These are phyloP conservation scores for Cladosporium phlei DNA, from an alignment of 2,329 filamentous ascomycete genomes.

Conservation along the genomic window DNA sequence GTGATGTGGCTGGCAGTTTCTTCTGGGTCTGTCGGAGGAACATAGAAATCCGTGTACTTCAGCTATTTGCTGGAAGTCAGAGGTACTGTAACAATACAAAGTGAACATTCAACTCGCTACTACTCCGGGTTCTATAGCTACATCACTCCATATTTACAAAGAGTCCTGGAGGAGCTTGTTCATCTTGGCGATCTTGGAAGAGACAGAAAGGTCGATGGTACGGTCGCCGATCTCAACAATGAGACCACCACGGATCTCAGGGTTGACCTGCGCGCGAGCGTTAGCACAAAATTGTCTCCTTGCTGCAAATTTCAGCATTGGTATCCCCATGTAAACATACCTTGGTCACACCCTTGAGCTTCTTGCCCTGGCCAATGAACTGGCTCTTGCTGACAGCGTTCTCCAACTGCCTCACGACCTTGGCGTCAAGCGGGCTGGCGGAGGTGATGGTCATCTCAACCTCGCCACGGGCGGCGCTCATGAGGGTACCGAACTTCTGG, in stretches of 20 bases:
- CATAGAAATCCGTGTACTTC: background rate
- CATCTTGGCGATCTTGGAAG: conserved; percentile 91
- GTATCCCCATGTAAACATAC: conserved; percentile 46
- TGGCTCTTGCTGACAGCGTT: conserved; percentile 80
- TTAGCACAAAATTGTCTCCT: conserved; percentile 16
- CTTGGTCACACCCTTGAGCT: conserved; percentile 93
- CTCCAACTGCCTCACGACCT: conserved; percentile 81
- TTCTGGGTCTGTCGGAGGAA: too few species aligned
- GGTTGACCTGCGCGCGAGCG: conserved; percentile 64
- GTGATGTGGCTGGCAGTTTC: too few species aligned
- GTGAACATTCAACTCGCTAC: conserved; percentile 14
- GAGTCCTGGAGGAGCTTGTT: conserved; percentile 98
- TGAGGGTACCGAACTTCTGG: conserved; percentile 81
- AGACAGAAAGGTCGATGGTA: conserved; percentile 95
- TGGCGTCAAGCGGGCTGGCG: conserved; percentile 83
- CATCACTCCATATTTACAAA: conserved; percentile 65
- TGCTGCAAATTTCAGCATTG: too few species aligned
- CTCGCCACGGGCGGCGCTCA: conserved; percentile 86
- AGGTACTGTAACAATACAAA: conserved; percentile 9
- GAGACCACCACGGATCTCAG: conserved; percentile 88
- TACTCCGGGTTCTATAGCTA: conserved; percentile 12
- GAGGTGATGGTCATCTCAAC: conserved; percentile 88
- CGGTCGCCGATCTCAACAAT: conserved; percentile 92
- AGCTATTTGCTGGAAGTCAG: background rate
- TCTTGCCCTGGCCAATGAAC: conserved; percentile 87